Percentiles rank a stretch among this genome's conserved stretches.
These are phyloP conservation scores for Fusarium sp. DNA, from an alignment of 2,329 filamentous ascomycete genomes.

Conservation along the genomic window DNA sequence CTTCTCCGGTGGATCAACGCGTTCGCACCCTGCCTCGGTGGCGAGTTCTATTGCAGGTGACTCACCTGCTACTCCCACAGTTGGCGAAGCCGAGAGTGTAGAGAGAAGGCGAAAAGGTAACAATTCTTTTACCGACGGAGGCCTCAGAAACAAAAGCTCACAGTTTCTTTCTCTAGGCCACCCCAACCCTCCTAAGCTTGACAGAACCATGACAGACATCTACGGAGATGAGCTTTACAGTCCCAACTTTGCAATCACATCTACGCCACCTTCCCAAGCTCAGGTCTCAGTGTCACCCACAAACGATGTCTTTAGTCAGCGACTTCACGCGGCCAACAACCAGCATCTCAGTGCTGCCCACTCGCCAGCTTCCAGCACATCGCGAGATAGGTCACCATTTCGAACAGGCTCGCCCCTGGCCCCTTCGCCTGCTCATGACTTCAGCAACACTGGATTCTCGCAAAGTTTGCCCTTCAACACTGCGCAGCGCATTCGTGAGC, in stretches of 20 bases:
- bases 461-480: conserved; percentile 61
- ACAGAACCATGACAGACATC: conserved; percentile 88
- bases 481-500: conserved; percentile 72
- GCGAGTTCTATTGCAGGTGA: conserved; percentile 71
- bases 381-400: conserved; percentile 86
- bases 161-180: conserved; percentile 64
- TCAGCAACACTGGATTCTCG: conserved; percentile 40
- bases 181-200: conserved; percentile 78
- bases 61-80: conserved; percentile 71
- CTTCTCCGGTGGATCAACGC: conserved; percentile 57
- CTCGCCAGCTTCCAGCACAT: conserved; percentile 62
- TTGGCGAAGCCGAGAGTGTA: conserved; percentile 64
- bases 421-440: conserved; percentile 62
- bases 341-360: conserved; percentile 75
- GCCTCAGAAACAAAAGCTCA: conserved; percentile 67
- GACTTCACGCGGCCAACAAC: conserved; percentile 83
- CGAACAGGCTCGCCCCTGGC: conserved; percentile 77
- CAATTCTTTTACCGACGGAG: conserved; percentile 34
- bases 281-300: conserved; percentile 63
- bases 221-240: conserved; percentile 90
- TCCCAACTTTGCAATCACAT: conserved; percentile 73
- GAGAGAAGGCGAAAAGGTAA: conserved; percentile 70
- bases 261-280: conserved; percentile 66
- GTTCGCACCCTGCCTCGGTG: conserved; percentile 69
- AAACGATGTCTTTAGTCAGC: conserved; percentile 78